Evolutionary conservation across 1,284 basidiomycete species (phyloP).

Genomic region (Cryptococcus sp.): DNA sequence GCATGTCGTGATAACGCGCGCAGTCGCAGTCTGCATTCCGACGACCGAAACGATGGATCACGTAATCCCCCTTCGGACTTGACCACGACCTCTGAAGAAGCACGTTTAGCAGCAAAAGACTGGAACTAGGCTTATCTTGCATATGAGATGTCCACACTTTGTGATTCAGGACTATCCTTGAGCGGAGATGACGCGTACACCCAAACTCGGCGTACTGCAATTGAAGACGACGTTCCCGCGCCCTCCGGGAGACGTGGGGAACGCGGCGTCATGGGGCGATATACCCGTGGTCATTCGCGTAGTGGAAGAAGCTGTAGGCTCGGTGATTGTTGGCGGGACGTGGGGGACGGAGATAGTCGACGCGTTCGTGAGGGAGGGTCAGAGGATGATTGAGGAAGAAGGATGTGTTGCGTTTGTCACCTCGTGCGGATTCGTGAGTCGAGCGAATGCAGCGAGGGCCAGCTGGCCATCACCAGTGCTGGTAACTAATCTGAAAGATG

Average conservation of each 20-base stretch:
- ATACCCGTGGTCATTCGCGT: constrained; percentile 30
- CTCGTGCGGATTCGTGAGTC: constrained; percentile 28
- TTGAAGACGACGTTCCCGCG: constrained; percentile 32
- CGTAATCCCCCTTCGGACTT: too few species aligned
- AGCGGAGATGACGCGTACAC: background rate
- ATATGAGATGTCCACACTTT: too few species aligned
- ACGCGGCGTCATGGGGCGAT: constrained; percentile 22
- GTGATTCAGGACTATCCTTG: too few species aligned
- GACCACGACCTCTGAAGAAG: too few species aligned
- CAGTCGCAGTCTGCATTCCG: too few species aligned
- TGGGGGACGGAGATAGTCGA: constrained; percentile 29
- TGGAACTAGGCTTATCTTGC: too few species aligned
- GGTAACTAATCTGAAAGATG: background rate
- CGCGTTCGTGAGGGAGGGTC: constrained; percentile 30
- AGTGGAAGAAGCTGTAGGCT: constrained; percentile 23
- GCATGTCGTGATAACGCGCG: too few species aligned
- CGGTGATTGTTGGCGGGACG: constrained; percentile 18
- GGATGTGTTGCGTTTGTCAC: constrained; percentile 31
- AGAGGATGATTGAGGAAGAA: constrained; percentile 27
- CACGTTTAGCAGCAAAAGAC: too few species aligned
- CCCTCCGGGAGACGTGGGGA: constrained; percentile 30
- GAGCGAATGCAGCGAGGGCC: background rate
- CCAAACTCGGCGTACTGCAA: constrained; percentile 33
- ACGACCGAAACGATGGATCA: too few species aligned
- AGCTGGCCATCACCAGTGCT: background rate